These are phyloP conservation scores for Limnanthes douglasii DNA, from an alignment of 345 rosid species.

Conservation along the genomic window DNA sequence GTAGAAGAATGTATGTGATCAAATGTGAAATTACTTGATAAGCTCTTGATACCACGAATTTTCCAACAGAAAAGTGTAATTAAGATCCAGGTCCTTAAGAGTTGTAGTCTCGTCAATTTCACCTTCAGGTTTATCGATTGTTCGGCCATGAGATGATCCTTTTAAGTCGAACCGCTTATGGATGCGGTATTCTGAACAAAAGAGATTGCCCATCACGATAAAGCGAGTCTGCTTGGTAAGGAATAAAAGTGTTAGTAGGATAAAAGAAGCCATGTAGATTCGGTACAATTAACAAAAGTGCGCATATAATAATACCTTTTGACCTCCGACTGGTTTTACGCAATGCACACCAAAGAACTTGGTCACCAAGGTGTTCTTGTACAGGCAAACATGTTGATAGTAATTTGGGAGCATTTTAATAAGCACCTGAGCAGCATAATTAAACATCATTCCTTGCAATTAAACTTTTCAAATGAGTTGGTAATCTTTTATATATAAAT, in stretches of 20 bases:
- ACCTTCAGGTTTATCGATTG: constrained; percentile 31
- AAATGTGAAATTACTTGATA: constrained; percentile 22
- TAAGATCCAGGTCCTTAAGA: constrained; percentile 65
- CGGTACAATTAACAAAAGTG: too few species aligned
- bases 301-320: constrained; percentile 34
- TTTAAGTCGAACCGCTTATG: constrained; percentile 57
- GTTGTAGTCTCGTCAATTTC: constrained; percentile 53
- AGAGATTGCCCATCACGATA: constrained; percentile 54
- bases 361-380: constrained; percentile 49
- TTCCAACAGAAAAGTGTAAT: constrained; percentile 36
- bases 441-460: too few species aligned
- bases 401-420: constrained; percentile 49
- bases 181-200: constrained; percentile 47
- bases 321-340: constrained; percentile 45
- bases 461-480: too few species aligned
- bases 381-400: constrained; percentile 47
- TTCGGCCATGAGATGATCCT: constrained; percentile 67
- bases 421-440: constrained; percentile 30
- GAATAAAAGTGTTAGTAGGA: constrained; percentile 1
- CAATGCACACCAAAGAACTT: constrained; percentile 70
- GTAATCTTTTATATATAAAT: background rate
- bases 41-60: constrained; percentile 44
- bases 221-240: constrained; percentile 32
- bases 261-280: too few species aligned
- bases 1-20: background rate